phyloP scores from a whole-genome alignment of 768 basidiomycete species.

The Mrakia frigida region DNA sequence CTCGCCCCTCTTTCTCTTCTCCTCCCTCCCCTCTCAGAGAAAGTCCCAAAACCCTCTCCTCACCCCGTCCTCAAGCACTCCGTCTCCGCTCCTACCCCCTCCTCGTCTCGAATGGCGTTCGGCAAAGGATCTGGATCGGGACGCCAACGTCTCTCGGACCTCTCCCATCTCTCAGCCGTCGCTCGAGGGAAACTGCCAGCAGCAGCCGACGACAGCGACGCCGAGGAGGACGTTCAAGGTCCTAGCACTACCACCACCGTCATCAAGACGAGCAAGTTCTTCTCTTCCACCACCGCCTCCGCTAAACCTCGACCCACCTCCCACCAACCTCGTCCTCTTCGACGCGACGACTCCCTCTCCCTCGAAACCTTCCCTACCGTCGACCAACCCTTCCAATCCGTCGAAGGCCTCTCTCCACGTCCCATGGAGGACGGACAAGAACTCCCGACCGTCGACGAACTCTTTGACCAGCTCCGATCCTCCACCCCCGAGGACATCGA shows the following conservation, averaged over 20 bases:
- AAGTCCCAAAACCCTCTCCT: background rate
- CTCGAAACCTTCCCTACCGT: background rate
- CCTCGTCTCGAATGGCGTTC: background rate
- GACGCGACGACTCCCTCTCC: background rate
- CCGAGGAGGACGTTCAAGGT: background rate
- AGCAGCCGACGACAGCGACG: background rate
- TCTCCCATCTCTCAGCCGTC: background rate
- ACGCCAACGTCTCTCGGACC: conserved; percentile 5
- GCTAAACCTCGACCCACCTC: background rate
- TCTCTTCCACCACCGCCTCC: background rate
- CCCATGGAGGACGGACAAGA: background rate
- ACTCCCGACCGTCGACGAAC: background rate
- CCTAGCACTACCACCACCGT: background rate
- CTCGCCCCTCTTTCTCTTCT: background rate
- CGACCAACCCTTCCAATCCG: background rate
- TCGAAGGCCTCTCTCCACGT: too few relatives aligned
- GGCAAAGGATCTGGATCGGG: background rate
- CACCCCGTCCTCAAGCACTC: background rate
- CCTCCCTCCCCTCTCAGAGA: background rate
- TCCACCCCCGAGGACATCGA: background rate
- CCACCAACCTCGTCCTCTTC: background rate
- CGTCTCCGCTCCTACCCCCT: background rate
- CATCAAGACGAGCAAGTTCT: conserved; percentile 17
- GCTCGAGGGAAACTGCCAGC: conserved; percentile 11
- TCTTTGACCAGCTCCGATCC: background rate